Conservation (phyloP, 257 asterid genomes). For the Forsythia suspensa region DNA sequence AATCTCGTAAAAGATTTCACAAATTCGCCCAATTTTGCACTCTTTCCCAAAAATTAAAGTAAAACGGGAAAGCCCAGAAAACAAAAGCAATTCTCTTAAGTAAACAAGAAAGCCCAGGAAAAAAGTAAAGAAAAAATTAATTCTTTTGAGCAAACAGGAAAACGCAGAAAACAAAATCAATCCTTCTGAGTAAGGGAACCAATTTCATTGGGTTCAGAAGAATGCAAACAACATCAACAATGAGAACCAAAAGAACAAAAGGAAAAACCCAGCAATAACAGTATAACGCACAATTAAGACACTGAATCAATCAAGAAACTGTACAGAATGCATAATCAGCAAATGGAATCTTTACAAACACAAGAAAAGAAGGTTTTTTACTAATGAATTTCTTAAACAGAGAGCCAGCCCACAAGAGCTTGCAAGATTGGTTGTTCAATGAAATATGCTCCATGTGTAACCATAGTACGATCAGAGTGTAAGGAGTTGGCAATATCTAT, state of each 20-base stretch:
- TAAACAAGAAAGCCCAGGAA: background rate
- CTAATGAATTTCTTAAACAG: slow-evolving; percentile 18
- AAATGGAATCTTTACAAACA: slow-evolving; percentile 32
- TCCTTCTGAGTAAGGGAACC: slow-evolving; percentile 1
- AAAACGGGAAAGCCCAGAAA: background rate
- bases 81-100: background rate
- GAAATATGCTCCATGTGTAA: slow-evolving; percentile 31
- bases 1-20: too few relatives aligned
- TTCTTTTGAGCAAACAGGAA: background rate
- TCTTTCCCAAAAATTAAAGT: background rate
- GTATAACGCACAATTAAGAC: background rate
- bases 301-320: slow-evolving; percentile 6
- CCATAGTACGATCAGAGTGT: background rate
- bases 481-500: background rate
- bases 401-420: slow-evolving; percentile 24
- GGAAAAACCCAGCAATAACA: background rate
- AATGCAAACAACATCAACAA: background rate
- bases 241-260: slow-evolving; percentile 16
- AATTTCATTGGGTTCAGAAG: background rate
- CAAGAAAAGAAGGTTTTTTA: slow-evolving; percentile 20
- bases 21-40: too few relatives aligned
- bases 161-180: slow-evolving; percentile 38
- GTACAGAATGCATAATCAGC: background rate
- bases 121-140: slow-evolving; percentile 12
- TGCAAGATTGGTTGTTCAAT: slow-evolving; percentile 24